Evolutionary conservation across 179 eudicot species (phyloP), one percentile per base, ranked within the genome.

Genomic region (Spinacia oleracea): DNA sequence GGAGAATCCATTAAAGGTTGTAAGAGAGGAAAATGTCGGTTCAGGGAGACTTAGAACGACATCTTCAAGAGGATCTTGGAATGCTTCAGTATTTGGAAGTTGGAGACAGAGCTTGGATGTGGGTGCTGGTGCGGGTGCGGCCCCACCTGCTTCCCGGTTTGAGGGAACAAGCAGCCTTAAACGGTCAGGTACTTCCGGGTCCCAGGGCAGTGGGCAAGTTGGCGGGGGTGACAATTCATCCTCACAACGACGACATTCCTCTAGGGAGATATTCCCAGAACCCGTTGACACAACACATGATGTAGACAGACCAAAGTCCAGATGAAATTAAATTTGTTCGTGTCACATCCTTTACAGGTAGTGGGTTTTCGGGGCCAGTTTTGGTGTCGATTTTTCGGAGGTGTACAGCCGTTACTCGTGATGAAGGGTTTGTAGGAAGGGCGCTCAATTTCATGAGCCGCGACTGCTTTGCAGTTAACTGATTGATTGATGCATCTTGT

Each of bases 1-100:
- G 42, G 98, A 94, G 80, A 94, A 90, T 73, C 98, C 98, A n/a
- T 82, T 94, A 40, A 94, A 88, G 84, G 97, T 94, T 64, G 93
- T 94, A 27, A 78, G 98, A 78, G 97, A 90, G 80, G 98, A 91
- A 75, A 84, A 66, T 63, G 77, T 75, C 5, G 87, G 91, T 62
- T 91, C 97, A 0, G 90, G 81, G 31, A 88, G 90, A 89, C 89
- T 90, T 23, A 82, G 92, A 79, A 83, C 92, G 1, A 86, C 90
- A 35, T 94, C 98, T 0, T 91, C 98, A 0, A 83, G 89, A 77
- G 86, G 88, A 51, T 92, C 96, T 10, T 93, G 94, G 98, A 89
- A 86, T 70, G 90, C 92, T 31, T 88, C 98, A 15, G 83, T 93
- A 25, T 91, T 93, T 78, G 94, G 97, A 15, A 94, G 97, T 77